These are phyloP conservation scores for Cardamine chenopodiifolia DNA, from an alignment of 345 rosid genomes.

Conservation along the genomic window DNA sequence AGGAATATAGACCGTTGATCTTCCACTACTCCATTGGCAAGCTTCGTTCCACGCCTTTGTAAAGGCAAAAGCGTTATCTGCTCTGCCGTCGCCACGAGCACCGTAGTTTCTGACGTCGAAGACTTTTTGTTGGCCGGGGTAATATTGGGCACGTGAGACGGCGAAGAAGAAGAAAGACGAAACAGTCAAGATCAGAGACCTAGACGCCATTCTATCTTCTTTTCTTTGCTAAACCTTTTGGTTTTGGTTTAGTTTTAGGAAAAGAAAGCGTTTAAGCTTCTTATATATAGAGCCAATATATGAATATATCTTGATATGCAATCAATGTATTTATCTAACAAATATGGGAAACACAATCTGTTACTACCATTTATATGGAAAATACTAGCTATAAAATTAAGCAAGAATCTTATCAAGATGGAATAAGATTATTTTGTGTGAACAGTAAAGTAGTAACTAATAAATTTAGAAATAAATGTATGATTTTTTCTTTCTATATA, in stretches of 20 bases:
- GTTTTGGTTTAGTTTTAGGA: not conserved
- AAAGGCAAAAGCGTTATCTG: conserved; percentile 27
- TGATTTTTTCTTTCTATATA: not conserved
- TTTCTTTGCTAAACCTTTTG: not conserved
- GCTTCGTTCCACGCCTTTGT: conserved; percentile 38
- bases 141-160: not conserved
- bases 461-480: not conserved
- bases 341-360: conserved; percentile 17
- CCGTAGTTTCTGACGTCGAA: conserved; percentile 44
- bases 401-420: conserved; percentile 24
- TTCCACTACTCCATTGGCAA: conserved; percentile 29
- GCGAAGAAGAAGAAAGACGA: conserved; percentile 29
- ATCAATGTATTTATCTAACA: not conserved
- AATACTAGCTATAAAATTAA: not conserved
- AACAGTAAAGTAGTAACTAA: not conserved
- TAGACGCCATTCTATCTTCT: conserved; percentile 28
- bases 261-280: conserved; percentile 34
- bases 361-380: conserved; percentile 11
- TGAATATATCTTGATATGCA: not conserved
- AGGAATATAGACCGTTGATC: conserved; percentile 36
- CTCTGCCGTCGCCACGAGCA: conserved; percentile 34
- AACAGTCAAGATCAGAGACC: conserved; percentile 12
- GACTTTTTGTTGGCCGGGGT: not conserved
- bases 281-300: conserved; percentile 13
- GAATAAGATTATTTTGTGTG: conserved; percentile 17